Percentiles rank a stretch among this genome's conserved stretches.
phyloP scores from a whole-genome alignment of 345 rosid genomes.

The Passiflora organensis region DNA sequence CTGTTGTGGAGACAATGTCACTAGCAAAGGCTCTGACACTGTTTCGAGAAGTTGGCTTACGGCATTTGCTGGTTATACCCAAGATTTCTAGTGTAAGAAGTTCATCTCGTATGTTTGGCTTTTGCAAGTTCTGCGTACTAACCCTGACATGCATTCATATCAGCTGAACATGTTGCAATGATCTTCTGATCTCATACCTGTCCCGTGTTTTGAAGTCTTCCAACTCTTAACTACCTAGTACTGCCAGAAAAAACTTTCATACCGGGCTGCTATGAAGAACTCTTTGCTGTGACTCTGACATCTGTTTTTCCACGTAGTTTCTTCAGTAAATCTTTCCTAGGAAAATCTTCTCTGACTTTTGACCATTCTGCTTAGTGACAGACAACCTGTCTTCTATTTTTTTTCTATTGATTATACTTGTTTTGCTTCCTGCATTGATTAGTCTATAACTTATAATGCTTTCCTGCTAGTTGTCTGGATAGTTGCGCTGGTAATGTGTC shows the following conservation, averaged over 20 bases:
- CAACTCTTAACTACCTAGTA: not conserved
- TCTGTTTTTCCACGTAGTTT: not conserved
- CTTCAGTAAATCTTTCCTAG: not conserved
- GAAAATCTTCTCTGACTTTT: no score
- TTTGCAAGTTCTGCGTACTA: not conserved
- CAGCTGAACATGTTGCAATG: not conserved
- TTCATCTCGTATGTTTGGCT: slow-evolving; percentile 13
- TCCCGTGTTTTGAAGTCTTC: not conserved
- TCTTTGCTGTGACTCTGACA: no score
- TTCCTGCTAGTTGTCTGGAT: no score
- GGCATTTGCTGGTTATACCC: slow-evolving; percentile 84
- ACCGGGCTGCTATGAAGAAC: no score
- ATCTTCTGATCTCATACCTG: slow-evolving; percentile 1
- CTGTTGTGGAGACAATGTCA: slow-evolving; percentile 94
- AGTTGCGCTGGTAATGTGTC: no score
- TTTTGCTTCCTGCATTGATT: not conserved
- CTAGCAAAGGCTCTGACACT: slow-evolving; percentile 79
- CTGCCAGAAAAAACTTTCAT: no score
- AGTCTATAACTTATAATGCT: no score
- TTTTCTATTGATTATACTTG: not conserved
- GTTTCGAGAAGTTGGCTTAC: slow-evolving; percentile 77
- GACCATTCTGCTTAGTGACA: no score
- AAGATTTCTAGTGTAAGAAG: slow-evolving; percentile 58
- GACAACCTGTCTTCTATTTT: no score
- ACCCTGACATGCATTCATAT: not conserved